Conservation (phyloP, 495 filamentous ascomycete genomes). For the Aspergillus nidulans region DNA sequence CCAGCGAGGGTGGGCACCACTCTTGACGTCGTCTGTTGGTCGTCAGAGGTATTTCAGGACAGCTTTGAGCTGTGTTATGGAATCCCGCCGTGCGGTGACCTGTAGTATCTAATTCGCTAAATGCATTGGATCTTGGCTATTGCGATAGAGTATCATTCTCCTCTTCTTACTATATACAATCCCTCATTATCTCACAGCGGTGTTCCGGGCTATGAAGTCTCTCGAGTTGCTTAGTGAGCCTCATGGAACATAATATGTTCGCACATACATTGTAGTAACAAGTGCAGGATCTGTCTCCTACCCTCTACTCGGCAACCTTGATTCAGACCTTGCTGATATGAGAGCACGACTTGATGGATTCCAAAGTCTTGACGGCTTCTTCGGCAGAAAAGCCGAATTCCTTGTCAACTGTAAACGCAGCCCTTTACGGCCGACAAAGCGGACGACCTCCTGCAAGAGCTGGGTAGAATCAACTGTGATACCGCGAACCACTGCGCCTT, state of each 20-base stretch:
- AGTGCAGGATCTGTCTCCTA: neutral
- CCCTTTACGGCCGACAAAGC: constrained; percentile 45
- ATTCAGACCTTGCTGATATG: constrained; percentile 71
- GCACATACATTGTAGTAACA: no score
- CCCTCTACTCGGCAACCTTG: neutral
- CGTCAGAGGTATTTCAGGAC: neutral
- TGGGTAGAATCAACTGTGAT: constrained; percentile 49
- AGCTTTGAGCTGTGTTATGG: constrained; percentile 6
- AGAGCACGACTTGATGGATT: constrained; percentile 50
- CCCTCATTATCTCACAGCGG: no score
- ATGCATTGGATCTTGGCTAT: no score
- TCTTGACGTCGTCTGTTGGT: neutral
- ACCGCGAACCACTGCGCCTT: constrained; percentile 47
- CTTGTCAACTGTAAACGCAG: constrained; percentile 50
- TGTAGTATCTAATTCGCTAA: no score
- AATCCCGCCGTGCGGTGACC: neutral
- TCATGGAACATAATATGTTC: no score
- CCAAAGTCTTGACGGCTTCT: constrained; percentile 36
- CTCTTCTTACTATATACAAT: no score
- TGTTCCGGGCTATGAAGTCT: no score
- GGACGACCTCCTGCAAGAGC: constrained; percentile 52
- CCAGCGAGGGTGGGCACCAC: neutral
- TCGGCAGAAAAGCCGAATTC: constrained; percentile 51
- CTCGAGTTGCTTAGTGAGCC: no score
- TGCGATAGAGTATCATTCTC: no score